Evolutionary conservation across 352 stramenopile genomes (phyloP).

Genomic region (Saprolegnia parasitica): DNA sequence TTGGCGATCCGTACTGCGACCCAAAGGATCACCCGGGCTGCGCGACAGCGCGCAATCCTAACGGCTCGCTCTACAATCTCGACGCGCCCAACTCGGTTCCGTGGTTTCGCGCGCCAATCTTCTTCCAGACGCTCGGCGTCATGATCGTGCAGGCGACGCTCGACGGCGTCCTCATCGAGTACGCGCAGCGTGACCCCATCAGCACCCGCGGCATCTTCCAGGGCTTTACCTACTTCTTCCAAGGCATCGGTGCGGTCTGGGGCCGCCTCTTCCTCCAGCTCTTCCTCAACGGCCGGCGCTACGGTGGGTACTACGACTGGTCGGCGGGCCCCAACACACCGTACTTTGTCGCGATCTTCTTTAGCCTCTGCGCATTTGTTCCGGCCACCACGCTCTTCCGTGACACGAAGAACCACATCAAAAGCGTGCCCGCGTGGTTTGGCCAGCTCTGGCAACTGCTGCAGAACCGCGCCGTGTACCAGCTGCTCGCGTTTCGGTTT

Average conservation of each 20-base stretch:
- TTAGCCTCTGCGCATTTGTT: background rate
- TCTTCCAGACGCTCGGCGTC: background rate
- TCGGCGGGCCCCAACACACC: conserved; percentile 2
- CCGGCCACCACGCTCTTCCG: background rate
- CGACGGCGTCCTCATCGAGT: conserved; percentile 7
- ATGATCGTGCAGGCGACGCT: background rate
- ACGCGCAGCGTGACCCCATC: background rate
- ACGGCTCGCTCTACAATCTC: background rate
- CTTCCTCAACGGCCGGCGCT: background rate
- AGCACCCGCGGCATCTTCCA: background rate
- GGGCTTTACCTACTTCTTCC: background rate
- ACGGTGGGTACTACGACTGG: background rate
- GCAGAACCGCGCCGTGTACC: background rate
- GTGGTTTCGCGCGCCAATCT: background rate
- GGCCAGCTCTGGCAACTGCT: background rate
- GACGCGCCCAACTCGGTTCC: background rate
- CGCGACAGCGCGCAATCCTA: background rate
- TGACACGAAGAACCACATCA: conserved; percentile 9
- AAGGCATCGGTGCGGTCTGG: background rate
- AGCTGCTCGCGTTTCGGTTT: background rate
- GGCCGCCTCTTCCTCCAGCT: background rate
- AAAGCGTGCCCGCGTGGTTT: background rate
- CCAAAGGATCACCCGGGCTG: background rate
- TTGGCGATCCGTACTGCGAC: conserved; percentile 4
- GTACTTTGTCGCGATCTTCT: background rate